A percentile compares a stretch with the other conserved stretches of the same genome.
phyloP scores from a whole-genome alignment of 768 basidiomycete species.

The Kwoniella pini region DNA sequence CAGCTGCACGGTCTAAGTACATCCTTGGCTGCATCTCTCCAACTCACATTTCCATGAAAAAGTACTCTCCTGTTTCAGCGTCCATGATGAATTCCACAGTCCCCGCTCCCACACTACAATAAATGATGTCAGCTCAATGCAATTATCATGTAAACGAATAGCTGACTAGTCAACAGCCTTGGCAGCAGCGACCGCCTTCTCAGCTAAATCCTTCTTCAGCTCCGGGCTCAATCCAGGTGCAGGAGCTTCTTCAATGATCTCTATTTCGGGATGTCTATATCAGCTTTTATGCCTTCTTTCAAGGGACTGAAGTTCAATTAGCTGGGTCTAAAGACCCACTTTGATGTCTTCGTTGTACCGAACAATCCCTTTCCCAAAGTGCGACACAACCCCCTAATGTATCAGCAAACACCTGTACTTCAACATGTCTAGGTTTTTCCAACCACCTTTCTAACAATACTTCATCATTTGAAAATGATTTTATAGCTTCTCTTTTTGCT shows the following conservation, averaged over 20 bases:
- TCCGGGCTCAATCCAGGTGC: conserved; percentile 82
- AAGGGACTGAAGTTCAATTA: background rate
- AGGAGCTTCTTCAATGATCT: conserved; percentile 67
- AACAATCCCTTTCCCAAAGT: conserved; percentile 93
- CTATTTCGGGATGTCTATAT: no score
- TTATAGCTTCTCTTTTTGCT: conserved; percentile 84
- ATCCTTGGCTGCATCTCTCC: background rate
- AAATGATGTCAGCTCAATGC: background rate
- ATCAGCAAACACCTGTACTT: conserved; percentile 94
- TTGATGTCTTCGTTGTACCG: conserved; percentile 87
- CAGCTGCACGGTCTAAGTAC: background rate
- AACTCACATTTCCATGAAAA: conserved; percentile 90
- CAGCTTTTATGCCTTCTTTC: no score
- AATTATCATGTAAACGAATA: background rate
- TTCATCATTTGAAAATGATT: conserved; percentile 81
- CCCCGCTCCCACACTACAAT: conserved; percentile 28
- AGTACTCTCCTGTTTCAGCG: conserved; percentile 81
- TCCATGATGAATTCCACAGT: conserved; percentile 85
- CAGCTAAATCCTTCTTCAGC: conserved; percentile 74
- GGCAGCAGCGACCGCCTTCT: conserved; percentile 89
- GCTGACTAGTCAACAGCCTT: conserved; percentile 74
- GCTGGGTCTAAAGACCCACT: conserved; percentile 61
- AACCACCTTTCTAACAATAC: conserved; percentile 90
- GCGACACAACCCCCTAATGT: conserved; percentile 75
- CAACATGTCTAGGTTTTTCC: conserved; percentile 81